Conservation (phyloP, 805 yeast genomes). For the Ogataea glucozyma region DNA sequence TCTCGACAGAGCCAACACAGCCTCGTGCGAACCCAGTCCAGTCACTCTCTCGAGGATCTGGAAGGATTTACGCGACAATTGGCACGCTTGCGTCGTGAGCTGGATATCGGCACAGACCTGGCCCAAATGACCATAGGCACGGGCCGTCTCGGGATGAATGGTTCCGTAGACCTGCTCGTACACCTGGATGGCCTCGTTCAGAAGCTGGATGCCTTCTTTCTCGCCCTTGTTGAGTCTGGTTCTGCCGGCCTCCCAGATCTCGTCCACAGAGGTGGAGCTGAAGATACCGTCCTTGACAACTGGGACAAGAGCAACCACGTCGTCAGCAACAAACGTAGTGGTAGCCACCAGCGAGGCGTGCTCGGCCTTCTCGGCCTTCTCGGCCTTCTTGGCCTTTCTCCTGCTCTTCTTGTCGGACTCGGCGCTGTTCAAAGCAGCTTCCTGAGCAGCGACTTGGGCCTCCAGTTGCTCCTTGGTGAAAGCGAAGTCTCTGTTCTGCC, state of each 20-base stretch:
- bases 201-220: slow-evolving; percentile 60
- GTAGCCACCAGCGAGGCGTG: slow-evolving; percentile 19
- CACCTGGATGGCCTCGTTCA: slow-evolving; percentile 69
- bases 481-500: slow-evolving; percentile 55
- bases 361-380: slow-evolving; percentile 24
- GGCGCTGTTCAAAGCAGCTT: too few relatives aligned
- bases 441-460: slow-evolving; percentile 31
- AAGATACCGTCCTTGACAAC: slow-evolving; percentile 70
- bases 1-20: slow-evolving; percentile 69
- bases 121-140: slow-evolving; percentile 64
- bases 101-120: slow-evolving; percentile 64
- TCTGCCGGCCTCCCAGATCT: slow-evolving; percentile 67
- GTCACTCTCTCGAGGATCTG: slow-evolving; percentile 73
- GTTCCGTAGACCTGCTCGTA: slow-evolving; percentile 83
- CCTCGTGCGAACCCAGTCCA: slow-evolving; percentile 81
- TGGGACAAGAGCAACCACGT: slow-evolving; percentile 71
- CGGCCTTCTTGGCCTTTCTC: slow-evolving; percentile 32
- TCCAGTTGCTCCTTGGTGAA: slow-evolving; percentile 41
- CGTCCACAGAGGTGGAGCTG: slow-evolving; percentile 68
- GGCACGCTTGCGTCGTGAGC: slow-evolving; percentile 57
- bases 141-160: slow-evolving; percentile 77
- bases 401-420: slow-evolving; percentile 30
- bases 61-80: slow-evolving; percentile 65
- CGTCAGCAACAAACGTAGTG: slow-evolving; percentile 56
- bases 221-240: slow-evolving; percentile 38